A percentile compares a stretch with the other conserved stretches of the same genome.
Evolutionary conservation across 73 alveolate species (phyloP).

Genomic region (Durusdinium trenchii): DNA sequence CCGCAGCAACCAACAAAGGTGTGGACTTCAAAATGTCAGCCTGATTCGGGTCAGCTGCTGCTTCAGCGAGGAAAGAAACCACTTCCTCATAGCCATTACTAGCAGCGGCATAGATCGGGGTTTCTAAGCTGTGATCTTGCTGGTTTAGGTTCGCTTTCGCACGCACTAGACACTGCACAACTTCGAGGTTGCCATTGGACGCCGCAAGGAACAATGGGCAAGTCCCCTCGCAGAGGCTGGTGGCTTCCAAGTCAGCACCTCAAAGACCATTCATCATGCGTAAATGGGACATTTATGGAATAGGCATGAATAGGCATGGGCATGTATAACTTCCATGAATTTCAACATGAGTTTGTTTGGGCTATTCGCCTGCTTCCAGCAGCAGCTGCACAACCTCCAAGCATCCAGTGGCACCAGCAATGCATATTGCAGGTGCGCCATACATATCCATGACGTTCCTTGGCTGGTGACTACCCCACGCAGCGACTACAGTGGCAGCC

Average conservation of each 20-base stretch:
- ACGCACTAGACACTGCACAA: background rate
- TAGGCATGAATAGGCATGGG: too few relatives aligned
- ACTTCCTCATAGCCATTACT: background rate
- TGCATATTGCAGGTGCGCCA: slow-evolving; percentile 20
- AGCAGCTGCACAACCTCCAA: background rate
- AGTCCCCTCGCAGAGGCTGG: background rate
- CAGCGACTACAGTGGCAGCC: too few relatives aligned
- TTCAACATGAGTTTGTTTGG: too few relatives aligned
- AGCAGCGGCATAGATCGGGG: slow-evolving; percentile 2
- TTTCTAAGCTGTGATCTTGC: background rate
- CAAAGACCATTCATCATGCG: background rate
- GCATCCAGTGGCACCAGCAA: background rate
- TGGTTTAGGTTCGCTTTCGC: background rate
- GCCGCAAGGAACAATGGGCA: slow-evolving; percentile 35
- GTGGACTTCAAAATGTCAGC: background rate
- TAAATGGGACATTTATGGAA: too few relatives aligned
- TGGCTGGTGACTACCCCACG: background rate
- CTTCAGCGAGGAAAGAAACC: background rate
- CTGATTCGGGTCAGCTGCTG: slow-evolving; percentile 36
- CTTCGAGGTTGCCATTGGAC: background rate
- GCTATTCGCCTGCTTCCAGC: slow-evolving; percentile 35
- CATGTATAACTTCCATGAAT: too few relatives aligned
- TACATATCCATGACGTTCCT: slow-evolving; percentile 24
- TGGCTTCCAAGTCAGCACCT: slow-evolving; percentile 41
- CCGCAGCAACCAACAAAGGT: background rate